Conservation (phyloP, 768 basidiomycete species). For the Lactarius evosmus region DNA sequence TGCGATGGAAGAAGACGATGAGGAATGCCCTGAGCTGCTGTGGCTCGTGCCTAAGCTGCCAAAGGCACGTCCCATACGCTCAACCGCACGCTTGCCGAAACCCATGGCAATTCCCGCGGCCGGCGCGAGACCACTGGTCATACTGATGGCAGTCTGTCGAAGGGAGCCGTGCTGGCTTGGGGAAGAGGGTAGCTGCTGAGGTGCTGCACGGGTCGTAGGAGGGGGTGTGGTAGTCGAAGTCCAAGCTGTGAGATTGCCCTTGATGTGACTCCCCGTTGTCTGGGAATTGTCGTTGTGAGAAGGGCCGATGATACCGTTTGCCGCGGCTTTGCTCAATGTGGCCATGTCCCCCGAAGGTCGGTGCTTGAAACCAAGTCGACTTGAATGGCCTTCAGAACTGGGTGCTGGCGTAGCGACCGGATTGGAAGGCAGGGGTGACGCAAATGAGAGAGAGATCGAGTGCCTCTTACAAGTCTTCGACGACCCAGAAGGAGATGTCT, state of each 20-base stretch:
- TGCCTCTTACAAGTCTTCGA: slow-evolving; percentile 52
- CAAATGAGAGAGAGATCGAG: slow-evolving; percentile 60
- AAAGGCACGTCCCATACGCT: slow-evolving; percentile 49
- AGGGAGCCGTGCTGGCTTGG: slow-evolving; percentile 35
- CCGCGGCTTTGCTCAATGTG: slow-evolving; percentile 42
- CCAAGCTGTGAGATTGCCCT: slow-evolving; percentile 50
- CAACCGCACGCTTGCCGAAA: slow-evolving; percentile 62
- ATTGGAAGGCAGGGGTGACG: slow-evolving; percentile 33
- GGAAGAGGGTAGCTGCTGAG: slow-evolving; percentile 31
- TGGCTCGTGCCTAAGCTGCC: slow-evolving; percentile 19
- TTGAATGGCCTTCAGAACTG: slow-evolving; percentile 8
- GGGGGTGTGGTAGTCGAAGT: slow-evolving; percentile 31
- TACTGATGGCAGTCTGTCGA: slow-evolving; percentile 69
- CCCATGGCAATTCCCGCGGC: slow-evolving; percentile 64
- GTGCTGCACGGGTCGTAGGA: slow-evolving; percentile 33
- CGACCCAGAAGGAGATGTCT: slow-evolving; percentile 44
- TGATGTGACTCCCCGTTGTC: slow-evolving; percentile 43
- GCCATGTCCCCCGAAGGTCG: slow-evolving; percentile 35
- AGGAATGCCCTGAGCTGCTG: slow-evolving; percentile 25
- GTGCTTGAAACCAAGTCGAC: slow-evolving; percentile 9
- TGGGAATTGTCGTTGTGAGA: slow-evolving; percentile 35
- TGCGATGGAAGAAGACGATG: slow-evolving; percentile 40
- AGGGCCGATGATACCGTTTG: slow-evolving; percentile 43
- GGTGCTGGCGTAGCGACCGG: slow-evolving; percentile 4
- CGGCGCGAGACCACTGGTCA: slow-evolving; percentile 64